Evolutionary conservation across 2,329 filamentous ascomycete genomes (phyloP).

Genomic region (Lojkania enalia): DNA sequence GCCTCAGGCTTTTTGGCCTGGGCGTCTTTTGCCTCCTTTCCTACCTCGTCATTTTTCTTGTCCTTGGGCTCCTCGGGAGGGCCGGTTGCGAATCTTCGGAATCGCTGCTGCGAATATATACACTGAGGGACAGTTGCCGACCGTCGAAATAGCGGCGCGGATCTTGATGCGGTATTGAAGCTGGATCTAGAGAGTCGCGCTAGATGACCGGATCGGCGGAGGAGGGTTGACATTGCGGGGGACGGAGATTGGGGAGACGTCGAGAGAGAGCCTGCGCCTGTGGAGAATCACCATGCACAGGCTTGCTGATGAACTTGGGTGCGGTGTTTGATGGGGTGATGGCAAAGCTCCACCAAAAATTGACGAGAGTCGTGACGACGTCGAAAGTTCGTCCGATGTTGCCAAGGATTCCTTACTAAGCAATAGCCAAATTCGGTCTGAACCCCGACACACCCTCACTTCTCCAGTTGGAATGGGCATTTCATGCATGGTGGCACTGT

Average conservation of each 20-base stretch:
- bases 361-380: slow-evolving; percentile 7
- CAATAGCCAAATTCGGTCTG: too few relatives aligned
- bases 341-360: slow-evolving; percentile 10
- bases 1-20: slow-evolving; percentile 40
- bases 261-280: slow-evolving; percentile 6
- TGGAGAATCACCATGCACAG: slow-evolving; percentile 22
- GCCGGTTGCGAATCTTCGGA: slow-evolving; percentile 48
- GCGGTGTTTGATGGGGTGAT: slow-evolving; percentile 12
- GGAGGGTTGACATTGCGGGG: slow-evolving; percentile 65
- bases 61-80: slow-evolving; percentile 39
- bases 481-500: too few relatives aligned
- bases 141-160: slow-evolving; percentile 43
- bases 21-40: slow-evolving; percentile 39
- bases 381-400: neutral
- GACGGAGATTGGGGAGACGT: slow-evolving; percentile 12
- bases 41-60: slow-evolving; percentile 30
- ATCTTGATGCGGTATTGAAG: slow-evolving; percentile 56
- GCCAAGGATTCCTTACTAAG: neutral
- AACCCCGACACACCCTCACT: too few relatives aligned
- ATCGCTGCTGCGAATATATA: slow-evolving; percentile 48
- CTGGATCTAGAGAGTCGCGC: slow-evolving; percentile 64
- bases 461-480: too few relatives aligned
- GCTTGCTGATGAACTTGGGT: slow-evolving; percentile 9
- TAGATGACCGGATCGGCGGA: slow-evolving; percentile 68
- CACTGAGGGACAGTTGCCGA: slow-evolving; percentile 48